Conservation (phyloP, 2,329 filamentous ascomycete genomes). For the Paecilomyces fulvus region DNA sequence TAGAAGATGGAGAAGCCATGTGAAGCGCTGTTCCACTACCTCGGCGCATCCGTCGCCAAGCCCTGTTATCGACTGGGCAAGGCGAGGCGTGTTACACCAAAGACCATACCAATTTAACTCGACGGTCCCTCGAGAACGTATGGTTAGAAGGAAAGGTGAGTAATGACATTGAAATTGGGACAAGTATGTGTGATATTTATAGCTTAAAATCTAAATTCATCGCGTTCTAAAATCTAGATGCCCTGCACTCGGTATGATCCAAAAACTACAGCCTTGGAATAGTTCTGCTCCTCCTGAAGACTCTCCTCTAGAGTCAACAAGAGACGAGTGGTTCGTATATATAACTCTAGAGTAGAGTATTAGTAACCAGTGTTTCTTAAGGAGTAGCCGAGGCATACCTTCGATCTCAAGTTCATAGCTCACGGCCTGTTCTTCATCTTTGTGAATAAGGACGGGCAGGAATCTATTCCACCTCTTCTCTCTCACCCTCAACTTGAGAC, state of each 20-base stretch:
- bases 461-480: slow-evolving; percentile 41
- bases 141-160: neutral
- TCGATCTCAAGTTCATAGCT: slow-evolving; percentile 64
- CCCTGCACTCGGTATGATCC: slow-evolving; percentile 10
- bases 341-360: slow-evolving; percentile 48
- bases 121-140: neutral
- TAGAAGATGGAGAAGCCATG: neutral
- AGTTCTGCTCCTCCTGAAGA: slow-evolving; percentile 49
- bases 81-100: neutral
- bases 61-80: neutral
- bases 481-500: slow-evolving; percentile 58
- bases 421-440: slow-evolving; percentile 57
- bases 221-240: neutral
- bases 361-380: neutral
- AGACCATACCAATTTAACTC: neutral
- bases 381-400: slow-evolving; percentile 42
- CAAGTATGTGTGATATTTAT: neutral
- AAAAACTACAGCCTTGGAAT: slow-evolving; percentile 53
- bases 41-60: neutral
- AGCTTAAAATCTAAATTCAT: neutral
- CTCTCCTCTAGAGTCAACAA: slow-evolving; percentile 59
- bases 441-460: slow-evolving; percentile 47
- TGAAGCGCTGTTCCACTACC: neutral
- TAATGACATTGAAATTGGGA: neutral
- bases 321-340: slow-evolving; percentile 56